These are phyloP conservation scores for Pseudozyma pruni DNA, from an alignment of 1,284 basidiomycete species.

Conservation along the genomic window DNA sequence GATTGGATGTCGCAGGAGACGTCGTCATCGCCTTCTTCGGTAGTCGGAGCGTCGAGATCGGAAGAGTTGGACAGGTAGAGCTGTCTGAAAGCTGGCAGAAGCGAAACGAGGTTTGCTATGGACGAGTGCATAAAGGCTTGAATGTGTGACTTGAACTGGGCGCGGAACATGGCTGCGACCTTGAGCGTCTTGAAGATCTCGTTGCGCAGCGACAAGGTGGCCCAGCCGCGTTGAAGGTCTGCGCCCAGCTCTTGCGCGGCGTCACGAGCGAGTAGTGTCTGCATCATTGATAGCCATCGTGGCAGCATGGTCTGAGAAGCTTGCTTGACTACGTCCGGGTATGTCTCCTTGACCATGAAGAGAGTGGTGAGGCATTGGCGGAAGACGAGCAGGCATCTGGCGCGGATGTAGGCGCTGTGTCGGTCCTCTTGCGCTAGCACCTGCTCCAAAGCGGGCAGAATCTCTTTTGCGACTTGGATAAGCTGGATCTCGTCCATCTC, in stretches of 20 bases:
- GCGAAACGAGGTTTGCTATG: slow-evolving; percentile 41
- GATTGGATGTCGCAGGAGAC: slow-evolving; percentile 75
- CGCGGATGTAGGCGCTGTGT: slow-evolving; percentile 69
- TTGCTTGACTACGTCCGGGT: slow-evolving; percentile 84
- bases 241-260: slow-evolving; percentile 24
- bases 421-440: slow-evolving; percentile 40
- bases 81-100: slow-evolving; percentile 42
- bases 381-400: slow-evolving; percentile 87
- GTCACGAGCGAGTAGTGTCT: slow-evolving; percentile 30
- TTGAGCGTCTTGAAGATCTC: slow-evolving; percentile 62
- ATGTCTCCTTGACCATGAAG: slow-evolving; percentile 92
- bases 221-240: slow-evolving; percentile 37
- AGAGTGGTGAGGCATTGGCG: slow-evolving; percentile 87
- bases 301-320: slow-evolving; percentile 84
- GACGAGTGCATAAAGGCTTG: slow-evolving; percentile 29
- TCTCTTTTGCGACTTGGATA: slow-evolving; percentile 57
- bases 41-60: slow-evolving; percentile 72
- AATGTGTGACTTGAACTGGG: slow-evolving; percentile 52
- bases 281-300: slow-evolving; percentile 74
- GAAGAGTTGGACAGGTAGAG: slow-evolving; percentile 68
- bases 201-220: slow-evolving; percentile 48
- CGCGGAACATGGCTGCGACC: slow-evolving; percentile 56
- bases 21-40: slow-evolving; percentile 79
- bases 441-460: slow-evolving; percentile 57
- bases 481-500: slow-evolving; percentile 66